Percentiles rank a stretch among this genome's conserved stretches.
Conservation (phyloP, 2,329 filamentous ascomycete species). For the Pezicula radicicola region DNA sequence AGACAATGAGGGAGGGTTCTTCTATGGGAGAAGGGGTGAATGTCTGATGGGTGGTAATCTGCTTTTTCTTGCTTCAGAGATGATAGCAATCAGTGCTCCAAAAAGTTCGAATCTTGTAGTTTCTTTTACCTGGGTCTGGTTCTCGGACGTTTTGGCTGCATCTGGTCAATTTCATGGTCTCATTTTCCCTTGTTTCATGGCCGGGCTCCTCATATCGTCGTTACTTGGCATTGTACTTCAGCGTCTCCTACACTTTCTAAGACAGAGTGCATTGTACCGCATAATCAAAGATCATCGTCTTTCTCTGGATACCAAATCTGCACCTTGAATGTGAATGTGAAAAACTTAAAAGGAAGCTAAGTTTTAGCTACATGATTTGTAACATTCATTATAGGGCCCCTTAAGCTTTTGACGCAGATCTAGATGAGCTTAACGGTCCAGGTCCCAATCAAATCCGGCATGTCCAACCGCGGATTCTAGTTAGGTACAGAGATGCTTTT, state of each 20-base stretch:
- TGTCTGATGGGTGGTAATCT: slow-evolving; percentile 16
- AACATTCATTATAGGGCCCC: too few relatives aligned
- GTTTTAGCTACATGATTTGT: too few relatives aligned
- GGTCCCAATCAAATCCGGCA: too few relatives aligned
- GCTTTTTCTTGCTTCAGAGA: slow-evolving; percentile 15
- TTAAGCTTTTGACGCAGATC: too few relatives aligned
- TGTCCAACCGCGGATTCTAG: too few relatives aligned
- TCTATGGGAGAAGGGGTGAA: not conserved
- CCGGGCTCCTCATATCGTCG: slow-evolving; percentile 6
- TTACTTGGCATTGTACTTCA: slow-evolving; percentile 13
- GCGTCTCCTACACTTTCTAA: slow-evolving; percentile 5
- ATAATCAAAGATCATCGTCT: not conserved
- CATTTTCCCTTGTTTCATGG: slow-evolving; percentile 10
- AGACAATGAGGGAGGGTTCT: not conserved
- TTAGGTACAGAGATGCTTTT: too few relatives aligned
- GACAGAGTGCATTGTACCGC: not conserved
- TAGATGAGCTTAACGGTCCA: too few relatives aligned
- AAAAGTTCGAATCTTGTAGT: slow-evolving; percentile 16
- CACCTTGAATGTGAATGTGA: not conserved
- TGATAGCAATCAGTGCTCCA: slow-evolving; percentile 12
- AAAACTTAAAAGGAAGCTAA: too few relatives aligned
- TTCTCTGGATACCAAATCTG: not conserved
- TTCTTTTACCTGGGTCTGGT: slow-evolving; percentile 8
- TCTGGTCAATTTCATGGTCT: slow-evolving; percentile 17
- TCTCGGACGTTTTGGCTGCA: slow-evolving; percentile 7